Base-by-base conservation (phyloP, 129 eudicot genomes). In the Arctium lappa region DNA sequence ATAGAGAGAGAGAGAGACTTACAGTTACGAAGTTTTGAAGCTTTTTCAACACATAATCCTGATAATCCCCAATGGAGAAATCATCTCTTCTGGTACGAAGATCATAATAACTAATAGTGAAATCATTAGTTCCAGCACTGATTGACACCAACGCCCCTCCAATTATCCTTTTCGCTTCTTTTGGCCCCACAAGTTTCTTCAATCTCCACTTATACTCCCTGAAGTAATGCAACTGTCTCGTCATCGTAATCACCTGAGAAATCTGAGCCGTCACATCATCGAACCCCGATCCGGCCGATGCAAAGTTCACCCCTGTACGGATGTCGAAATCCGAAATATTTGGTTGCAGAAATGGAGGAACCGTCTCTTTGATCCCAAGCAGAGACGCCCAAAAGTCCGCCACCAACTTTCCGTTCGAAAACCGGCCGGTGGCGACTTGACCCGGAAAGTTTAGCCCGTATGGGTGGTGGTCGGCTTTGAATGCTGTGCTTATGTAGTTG, bases 341-440 rank as follows among this genome's bases (percentile, higher is more conserved):
- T 1, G 91, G 93, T 16, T 87, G 85, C 11, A 85, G 70, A 29
- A 82, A 90, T 4, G 93, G 91, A 9, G 91, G 91, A 62, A 90
- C 76, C 0, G 66, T 22, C 11, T 80, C 79, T 73, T 90, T 90
- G 5, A 90, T 75, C 11, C 93, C 93, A 1, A 90, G 3, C 9
- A 79, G 32, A 2, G 88, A 83, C 2, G 80, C 90, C 85, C 88
- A 38, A 7, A 89, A 81, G 69, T 89, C 88, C 6, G 92, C 73
- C 33, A 89, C 88, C 13, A 85, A 79, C 80, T 72, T 87, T n/a
- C 92, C 90, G 31, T 89, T 83, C 0, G 92, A 82, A 80, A 86
- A 89, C 42, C 90, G 74, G 42, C 92, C 92, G 0, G 90, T 89
- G 22, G 92, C 73, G 6, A 72, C 46, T 22, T 75, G 71, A 3